Conservation (phyloP, 306 rosid species). For the Acacia acuminata region DNA sequence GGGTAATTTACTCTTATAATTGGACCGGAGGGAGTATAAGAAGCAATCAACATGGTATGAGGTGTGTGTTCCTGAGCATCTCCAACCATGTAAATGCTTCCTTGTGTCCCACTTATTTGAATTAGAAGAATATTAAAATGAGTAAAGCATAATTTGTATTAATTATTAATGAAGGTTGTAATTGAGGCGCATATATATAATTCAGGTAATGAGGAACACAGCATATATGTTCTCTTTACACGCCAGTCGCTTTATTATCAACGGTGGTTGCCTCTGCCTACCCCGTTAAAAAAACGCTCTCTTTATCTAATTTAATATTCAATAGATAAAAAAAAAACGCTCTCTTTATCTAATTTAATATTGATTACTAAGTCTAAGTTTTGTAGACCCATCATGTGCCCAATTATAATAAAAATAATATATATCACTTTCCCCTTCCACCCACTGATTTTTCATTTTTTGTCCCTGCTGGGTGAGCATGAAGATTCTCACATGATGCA, state of each 20-base stretch:
- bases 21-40: no score
- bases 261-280: not conserved
- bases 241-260: not conserved
- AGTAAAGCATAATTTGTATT: not conserved
- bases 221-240: not conserved
- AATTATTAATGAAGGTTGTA: not conserved
- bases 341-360: not conserved
- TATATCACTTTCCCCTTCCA: not conserved
- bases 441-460: not conserved
- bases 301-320: not conserved
- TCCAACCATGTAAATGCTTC: no score
- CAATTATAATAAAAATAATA: not conserved
- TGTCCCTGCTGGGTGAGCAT: not conserved
- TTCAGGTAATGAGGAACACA: not conserved
- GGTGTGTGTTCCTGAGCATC: no score
- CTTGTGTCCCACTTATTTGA: no score
- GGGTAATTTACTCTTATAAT: no score
- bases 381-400: not conserved
- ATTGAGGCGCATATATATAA: not conserved
- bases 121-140: not conserved
- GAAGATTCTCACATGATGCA: not conserved
- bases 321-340: not conserved
- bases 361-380: not conserved
- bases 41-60: no score
- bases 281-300: no score